Conservation (phyloP, 352 stramenopile genomes). For the Phytopythium aichiense region DNA sequence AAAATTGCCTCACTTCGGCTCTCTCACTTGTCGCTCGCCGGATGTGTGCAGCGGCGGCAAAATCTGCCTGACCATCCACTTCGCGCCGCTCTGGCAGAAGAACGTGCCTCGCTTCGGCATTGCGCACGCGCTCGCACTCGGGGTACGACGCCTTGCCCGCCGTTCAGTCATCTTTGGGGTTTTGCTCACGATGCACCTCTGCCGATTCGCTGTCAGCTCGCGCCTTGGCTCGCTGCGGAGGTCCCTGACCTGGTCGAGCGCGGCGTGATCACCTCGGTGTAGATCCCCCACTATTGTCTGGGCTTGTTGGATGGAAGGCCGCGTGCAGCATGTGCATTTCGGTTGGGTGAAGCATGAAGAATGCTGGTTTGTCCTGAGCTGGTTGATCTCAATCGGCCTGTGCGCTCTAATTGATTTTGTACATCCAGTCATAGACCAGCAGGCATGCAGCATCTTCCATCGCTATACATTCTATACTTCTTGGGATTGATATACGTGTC, state of each 20-base stretch:
- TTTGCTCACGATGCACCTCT: not conserved
- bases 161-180: not conserved
- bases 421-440: not conserved
- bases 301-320: not conserved
- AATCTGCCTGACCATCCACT: conserved; percentile 88
- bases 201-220: conserved; percentile 37
- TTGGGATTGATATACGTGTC: not conserved
- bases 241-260: conserved; percentile 84
- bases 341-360: not conserved
- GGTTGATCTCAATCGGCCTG: not conserved
- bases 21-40: not conserved
- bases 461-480: conserved; percentile 1
- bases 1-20: not conserved
- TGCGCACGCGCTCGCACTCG: conserved; percentile 78
- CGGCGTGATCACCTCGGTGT: conserved; percentile 68
- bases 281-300: conserved; percentile 3
- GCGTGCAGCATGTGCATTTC: not conserved
- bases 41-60: conserved; percentile 57
- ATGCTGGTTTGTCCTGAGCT: not conserved
- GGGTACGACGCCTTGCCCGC: conserved; percentile 30
- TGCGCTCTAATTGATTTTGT: not conserved
- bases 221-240: conserved; percentile 83
- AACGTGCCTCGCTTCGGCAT: conserved; percentile 87
- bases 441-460: not conserved
- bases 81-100: conserved; percentile 87